Percentiles rank a stretch among this genome's conserved stretches.
phyloP scores from a whole-genome alignment of 306 rosid genomes.

The Dryas octopetala region DNA sequence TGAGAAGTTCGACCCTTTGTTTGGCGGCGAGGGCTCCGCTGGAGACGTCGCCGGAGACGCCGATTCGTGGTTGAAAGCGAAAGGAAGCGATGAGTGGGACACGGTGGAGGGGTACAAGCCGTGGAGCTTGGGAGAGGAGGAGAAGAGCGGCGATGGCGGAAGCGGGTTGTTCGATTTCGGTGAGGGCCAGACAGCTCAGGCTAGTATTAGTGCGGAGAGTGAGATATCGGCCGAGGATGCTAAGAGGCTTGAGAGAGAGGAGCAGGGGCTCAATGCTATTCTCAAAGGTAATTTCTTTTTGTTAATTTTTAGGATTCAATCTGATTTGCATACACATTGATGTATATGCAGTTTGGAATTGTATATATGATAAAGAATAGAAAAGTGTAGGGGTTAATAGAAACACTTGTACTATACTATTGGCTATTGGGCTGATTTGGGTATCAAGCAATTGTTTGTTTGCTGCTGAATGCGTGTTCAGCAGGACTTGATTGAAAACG shows the following conservation, averaged over 20 bases:
- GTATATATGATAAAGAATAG: background rate
- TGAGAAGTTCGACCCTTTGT: constrained; percentile 44
- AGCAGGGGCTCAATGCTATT: constrained; percentile 57
- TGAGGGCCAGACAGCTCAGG: constrained; percentile 23
- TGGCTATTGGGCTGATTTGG: background rate
- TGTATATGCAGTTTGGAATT: background rate
- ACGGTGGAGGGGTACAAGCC: constrained; percentile 33
- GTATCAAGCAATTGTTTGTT: background rate
- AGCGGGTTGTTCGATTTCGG: constrained; percentile 36
- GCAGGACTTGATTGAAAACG: no score
- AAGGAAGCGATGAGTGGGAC: constrained; percentile 46
- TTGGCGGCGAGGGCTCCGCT: constrained; percentile 26
- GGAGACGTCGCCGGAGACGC: constrained; percentile 33
- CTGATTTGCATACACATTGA: background rate
- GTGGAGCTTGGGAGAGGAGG: constrained; percentile 67
- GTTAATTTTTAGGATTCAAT: background rate
- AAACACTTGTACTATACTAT: no score
- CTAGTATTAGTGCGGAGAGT: constrained; percentile 9
- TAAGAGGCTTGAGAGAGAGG: constrained; percentile 54
- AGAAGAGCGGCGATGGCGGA: constrained; percentile 35
- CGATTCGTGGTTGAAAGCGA: constrained; percentile 42
- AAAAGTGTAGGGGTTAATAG: background rate
- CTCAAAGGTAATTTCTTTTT: constrained; percentile 50
- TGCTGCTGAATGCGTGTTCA: background rate
- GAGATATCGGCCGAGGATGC: constrained; percentile 32